Evolutionary conservation across 73 alveolate species (phyloP), one percentile per base, ranked within the genome.

Genomic region (Uronychia binucleata): DNA sequence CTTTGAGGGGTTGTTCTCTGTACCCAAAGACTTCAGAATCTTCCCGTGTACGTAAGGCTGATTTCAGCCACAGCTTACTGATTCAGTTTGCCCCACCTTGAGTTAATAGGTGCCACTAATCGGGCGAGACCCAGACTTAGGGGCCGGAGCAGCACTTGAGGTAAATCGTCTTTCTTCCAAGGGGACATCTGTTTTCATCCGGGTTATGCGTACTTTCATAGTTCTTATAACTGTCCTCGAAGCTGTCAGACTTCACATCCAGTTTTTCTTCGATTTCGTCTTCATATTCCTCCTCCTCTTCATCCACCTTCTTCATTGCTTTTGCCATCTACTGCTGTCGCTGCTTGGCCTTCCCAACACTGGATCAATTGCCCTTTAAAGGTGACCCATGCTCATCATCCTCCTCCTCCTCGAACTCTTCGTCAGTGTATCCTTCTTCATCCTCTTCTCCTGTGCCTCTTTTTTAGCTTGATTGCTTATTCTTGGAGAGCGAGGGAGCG

Each of bases 391-490:
- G 34, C 26, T 33, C 82, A 46, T 89, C 88, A 29, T 85, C 95
- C 19, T 57, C 75, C 8, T 88, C 93, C 28, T 78, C 80, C 0
- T 85, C 91, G 77, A 80, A 32, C 25, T 88, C 90, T 35, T 85
- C 92, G 58, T 93, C 88, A 30, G 86, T 34, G 59, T 35, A 76
- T 93, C 46, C 83, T 81, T 89, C 87, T 74, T 75, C 78, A 83
- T 35, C 60, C 0, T 26, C 75, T 59, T 33, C n/a, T 26, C 58
- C 32, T 59, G 75, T 5, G 19, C 67, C 67, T 11, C 67, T 19
- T 19, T 81, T 58, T 31, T 32, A 13, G 26, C 30, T 78, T 30
- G 32, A 31, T 31, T 79, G 79, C 77, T 75, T 77, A 35, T 31
- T 75, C 29, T 27, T 31, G 46, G 32, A 79, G 30, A 78, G 74